A percentile compares a stretch with the other conserved stretches of the same genome.
phyloP scores from a whole-genome alignment of 1,139 yeast genomes.

The Taphrina populina region DNA sequence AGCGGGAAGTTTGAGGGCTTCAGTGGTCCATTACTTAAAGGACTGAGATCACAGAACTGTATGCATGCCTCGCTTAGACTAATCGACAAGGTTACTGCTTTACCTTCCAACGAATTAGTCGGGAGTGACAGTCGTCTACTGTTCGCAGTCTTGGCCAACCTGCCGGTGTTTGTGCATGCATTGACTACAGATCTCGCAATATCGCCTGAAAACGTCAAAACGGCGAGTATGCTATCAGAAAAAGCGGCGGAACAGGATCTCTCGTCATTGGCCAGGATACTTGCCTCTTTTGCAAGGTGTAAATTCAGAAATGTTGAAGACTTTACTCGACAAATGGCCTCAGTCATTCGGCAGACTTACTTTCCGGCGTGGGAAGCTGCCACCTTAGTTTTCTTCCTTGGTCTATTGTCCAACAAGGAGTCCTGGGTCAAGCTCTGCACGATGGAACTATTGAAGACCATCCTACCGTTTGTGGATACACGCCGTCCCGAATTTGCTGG shows the following conservation, averaged over 20 bases:
- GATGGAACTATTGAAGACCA: conserved; percentile 66
- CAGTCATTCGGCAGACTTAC: conserved; percentile 63
- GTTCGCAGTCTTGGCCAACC: conserved; percentile 68
- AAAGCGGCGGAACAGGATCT: conserved; percentile 63
- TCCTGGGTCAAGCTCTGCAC: conserved; percentile 80
- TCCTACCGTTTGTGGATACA: conserved; percentile 76
- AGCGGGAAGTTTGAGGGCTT: conserved; percentile 90
- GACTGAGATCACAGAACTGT: conserved; percentile 75
- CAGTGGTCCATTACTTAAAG: conserved; percentile 73
- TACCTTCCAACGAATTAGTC: conserved; percentile 72
- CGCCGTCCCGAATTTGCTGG: conserved; percentile 78
- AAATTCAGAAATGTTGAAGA: conserved; percentile 86
- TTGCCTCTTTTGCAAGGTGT: conserved; percentile 71
- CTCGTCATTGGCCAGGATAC: conserved; percentile 65
- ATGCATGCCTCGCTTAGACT: conserved; percentile 75
- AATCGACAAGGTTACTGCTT: conserved; percentile 65
- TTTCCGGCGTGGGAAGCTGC: conserved; percentile 77
- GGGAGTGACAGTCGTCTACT: conserved; percentile 72
- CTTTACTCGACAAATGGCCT: conserved; percentile 75
- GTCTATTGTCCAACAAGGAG: conserved; percentile 71
- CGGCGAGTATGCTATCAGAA: conserved; percentile 57
- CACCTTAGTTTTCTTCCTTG: conserved; percentile 69
- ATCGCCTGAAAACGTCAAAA: conserved; percentile 54
- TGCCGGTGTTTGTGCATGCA: conserved; percentile 82
- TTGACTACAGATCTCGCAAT: conserved; percentile 58